Evolutionary conservation across 345 rosid genomes (phyloP).

Genomic region (Stellera chamaejasme): DNA sequence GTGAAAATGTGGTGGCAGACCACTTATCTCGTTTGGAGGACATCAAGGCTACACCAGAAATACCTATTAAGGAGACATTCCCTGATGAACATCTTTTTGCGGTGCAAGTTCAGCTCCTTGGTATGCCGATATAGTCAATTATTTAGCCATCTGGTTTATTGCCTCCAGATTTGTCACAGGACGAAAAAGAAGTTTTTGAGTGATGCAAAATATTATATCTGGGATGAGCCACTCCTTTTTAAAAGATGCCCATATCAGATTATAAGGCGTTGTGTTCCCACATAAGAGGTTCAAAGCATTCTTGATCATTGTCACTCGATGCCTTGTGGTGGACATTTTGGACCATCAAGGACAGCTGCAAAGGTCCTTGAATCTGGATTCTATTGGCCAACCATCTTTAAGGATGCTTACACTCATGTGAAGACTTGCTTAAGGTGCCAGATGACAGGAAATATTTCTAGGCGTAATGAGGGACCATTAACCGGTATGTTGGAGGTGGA

Average conservation of each 20-base stretch:
- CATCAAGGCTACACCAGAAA: not conserved
- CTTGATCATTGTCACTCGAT: not conserved
- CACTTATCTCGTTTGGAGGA: not conserved
- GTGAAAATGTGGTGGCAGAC: not conserved
- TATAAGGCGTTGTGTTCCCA: not conserved
- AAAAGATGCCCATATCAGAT: not conserved
- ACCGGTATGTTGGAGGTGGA: not conserved
- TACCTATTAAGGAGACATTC: not conserved
- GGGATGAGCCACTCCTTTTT: conserved; percentile 4
- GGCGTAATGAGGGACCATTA: not conserved
- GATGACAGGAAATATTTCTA: not conserved
- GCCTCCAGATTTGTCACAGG: too few species aligned
- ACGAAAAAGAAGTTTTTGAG: not conserved
- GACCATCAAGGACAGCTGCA: not conserved
- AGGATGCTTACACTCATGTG: not conserved
- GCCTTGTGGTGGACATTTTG: not conserved
- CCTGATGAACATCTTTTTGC: conserved; percentile 1
- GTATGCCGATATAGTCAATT: conserved; percentile 4
- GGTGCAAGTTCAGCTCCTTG: not conserved
- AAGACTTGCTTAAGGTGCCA: not conserved
- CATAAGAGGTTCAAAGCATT: not conserved
- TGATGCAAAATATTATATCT: not conserved
- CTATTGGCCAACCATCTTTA: too few species aligned
- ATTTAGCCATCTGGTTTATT: not conserved
- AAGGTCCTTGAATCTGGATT: not conserved